Percentiles rank a stretch among this genome's conserved stretches.
These are phyloP conservation scores for Jatropha podagrica DNA, from an alignment of 441 rosid species.

Conservation along the genomic window DNA sequence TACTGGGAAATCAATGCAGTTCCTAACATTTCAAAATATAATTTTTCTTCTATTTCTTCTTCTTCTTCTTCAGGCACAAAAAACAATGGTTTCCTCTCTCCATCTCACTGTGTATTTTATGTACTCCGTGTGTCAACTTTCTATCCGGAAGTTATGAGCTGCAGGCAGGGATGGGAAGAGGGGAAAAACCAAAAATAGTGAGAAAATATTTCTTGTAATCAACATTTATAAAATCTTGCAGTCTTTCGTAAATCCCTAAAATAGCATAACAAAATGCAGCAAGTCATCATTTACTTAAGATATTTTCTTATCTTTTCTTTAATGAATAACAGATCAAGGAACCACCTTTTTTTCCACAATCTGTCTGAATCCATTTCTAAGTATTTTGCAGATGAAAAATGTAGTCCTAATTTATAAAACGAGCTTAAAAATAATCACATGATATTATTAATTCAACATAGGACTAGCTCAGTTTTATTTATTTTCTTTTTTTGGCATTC, in stretches of 20 bases:
- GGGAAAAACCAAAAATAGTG: not conserved
- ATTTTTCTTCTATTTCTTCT: not conserved
- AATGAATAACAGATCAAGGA: not conserved
- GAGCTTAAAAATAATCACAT: not conserved
- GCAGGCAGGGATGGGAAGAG: not conserved
- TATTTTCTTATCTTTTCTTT: too few species aligned
- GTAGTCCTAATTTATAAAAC: not conserved
- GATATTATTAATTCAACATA: too few species aligned
- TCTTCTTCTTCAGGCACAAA: not conserved
- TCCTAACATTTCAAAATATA: not conserved
- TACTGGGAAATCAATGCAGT: not conserved
- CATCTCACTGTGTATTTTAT: not conserved
- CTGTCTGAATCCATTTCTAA: too few species aligned
- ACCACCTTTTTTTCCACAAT: too few species aligned
- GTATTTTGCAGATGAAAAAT: not conserved
- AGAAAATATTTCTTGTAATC: too few species aligned
- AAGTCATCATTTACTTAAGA: too few species aligned
- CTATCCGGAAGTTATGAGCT: not conserved
- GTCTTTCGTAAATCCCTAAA: too few species aligned
- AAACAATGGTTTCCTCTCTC: not conserved
- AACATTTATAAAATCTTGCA: too few species aligned
- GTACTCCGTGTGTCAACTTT: not conserved
- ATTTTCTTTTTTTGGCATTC: not conserved
- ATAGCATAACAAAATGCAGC: too few species aligned
- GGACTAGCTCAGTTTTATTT: too few species aligned